These are phyloP conservation scores for Isabelozyma gotoi DNA, from an alignment of 805 yeast genomes.

Conservation along the genomic window DNA sequence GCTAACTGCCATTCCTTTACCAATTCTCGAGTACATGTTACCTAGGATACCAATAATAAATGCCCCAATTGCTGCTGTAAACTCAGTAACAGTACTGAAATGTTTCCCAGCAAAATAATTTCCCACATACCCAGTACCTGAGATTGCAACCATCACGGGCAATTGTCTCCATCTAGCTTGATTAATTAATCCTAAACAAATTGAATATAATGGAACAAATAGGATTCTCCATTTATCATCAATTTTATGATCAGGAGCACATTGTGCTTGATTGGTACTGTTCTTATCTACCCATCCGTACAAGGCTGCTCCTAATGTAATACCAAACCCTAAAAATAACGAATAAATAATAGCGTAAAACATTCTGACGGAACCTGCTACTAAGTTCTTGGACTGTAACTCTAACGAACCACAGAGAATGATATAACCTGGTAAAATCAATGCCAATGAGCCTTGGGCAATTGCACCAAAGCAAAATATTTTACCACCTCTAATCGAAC, in stretches of 20 bases:
- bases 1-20: conserved; percentile 89
- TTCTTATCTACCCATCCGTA: conserved; percentile 89
- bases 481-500: conserved; percentile 66
- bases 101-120: conserved; percentile 75
- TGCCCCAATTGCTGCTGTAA: conserved; percentile 88
- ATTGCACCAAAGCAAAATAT: conserved; percentile 84
- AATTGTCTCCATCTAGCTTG: conserved; percentile 83
- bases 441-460: conserved; percentile 85
- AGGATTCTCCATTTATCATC: conserved; percentile 52
- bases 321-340: conserved; percentile 87
- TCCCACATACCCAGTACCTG: conserved; percentile 80
- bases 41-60: conserved; percentile 87
- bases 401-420: conserved; percentile 91
- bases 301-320: conserved; percentile 87
- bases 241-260: conserved; percentile 46
- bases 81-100: conserved; percentile 70
- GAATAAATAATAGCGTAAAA: conserved; percentile 94
- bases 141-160: conserved; percentile 78
- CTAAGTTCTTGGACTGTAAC: conserved; percentile 82
- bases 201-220: conserved; percentile 74
- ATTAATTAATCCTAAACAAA: conserved; percentile 64
- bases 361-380: conserved; percentile 95
- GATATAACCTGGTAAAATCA: conserved; percentile 92
- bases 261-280: conserved; percentile 65
- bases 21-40: conserved; percentile 81